Conservation (phyloP, 2,329 filamentous ascomycete genomes). For the Phyllosticta paracitricarpa region DNA sequence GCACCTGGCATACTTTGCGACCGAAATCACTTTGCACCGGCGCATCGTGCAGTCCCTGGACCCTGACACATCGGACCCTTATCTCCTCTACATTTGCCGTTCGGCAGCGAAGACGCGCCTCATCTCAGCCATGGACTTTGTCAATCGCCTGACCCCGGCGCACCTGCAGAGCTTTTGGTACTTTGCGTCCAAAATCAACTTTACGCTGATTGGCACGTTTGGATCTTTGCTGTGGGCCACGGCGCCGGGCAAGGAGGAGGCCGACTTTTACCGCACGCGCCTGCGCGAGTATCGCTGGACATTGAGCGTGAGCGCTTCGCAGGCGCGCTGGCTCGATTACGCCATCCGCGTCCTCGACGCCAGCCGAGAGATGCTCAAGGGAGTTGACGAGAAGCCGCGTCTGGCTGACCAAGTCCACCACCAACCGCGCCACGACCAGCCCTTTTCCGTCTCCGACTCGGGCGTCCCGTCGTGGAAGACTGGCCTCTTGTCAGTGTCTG, state of each 20-base stretch:
- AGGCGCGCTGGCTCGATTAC: constrained; percentile 42
- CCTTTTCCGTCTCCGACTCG: constrained; percentile 3
- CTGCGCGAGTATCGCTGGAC: constrained; percentile 92
- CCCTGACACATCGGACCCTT: constrained; percentile 42
- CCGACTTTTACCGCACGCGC: constrained; percentile 80
- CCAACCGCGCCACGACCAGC: neutral
- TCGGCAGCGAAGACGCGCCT: constrained; percentile 87
- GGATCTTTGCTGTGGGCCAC: constrained; percentile 84
- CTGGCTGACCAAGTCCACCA: constrained; percentile 6
- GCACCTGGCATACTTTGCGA: constrained; percentile 86
- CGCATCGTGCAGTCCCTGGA: constrained; percentile 77
- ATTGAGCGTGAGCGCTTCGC: constrained; percentile 71
- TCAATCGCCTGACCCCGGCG: constrained; percentile 77
- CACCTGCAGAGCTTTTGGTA: constrained; percentile 92
- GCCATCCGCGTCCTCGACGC: constrained; percentile 38
- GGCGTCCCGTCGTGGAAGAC: constrained; percentile 4
- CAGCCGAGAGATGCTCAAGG: constrained; percentile 33
- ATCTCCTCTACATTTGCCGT: constrained; percentile 84
- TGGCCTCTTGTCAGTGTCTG: neutral
- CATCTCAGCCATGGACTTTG: constrained; percentile 95
- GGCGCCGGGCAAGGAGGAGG: constrained; percentile 76
- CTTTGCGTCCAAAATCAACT: constrained; percentile 79
- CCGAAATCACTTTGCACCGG: constrained; percentile 85
- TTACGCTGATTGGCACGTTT: constrained; percentile 90
- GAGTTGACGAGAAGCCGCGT: constrained; percentile 34